Conservation (phyloP, 2,329 filamentous ascomycete genomes). For the Colletotrichum sp. region DNA sequence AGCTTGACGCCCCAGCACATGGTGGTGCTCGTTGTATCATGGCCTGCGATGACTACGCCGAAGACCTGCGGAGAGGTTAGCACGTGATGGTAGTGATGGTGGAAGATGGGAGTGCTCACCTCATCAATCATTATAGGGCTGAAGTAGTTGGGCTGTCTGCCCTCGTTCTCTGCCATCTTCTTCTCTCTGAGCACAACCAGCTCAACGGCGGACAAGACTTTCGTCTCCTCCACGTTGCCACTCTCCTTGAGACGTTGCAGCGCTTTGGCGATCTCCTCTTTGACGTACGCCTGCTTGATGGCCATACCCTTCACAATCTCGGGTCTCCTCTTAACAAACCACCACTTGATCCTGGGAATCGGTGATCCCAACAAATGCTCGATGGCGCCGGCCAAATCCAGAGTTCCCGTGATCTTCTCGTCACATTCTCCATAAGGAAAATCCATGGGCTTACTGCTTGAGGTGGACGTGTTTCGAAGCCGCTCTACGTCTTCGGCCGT, state of each 20-base stretch:
- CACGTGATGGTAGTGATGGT: neutral
- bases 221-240: conserved; percentile 2
- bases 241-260: neutral
- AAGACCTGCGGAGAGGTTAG: conserved; percentile 19
- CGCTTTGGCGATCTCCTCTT: conserved; percentile 8
- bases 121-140: conserved; percentile 9
- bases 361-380: conserved; percentile 3
- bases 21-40: conserved; percentile 32
- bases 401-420: conserved; percentile 11
- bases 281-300: neutral
- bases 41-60: conserved; percentile 33
- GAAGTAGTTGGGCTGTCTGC: conserved; percentile 13
- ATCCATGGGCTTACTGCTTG: neutral
- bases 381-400: neutral
- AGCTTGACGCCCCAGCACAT: conserved; percentile 32
- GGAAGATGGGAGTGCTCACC: neutral
- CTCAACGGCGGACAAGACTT: conserved; percentile 14
- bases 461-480: neutral
- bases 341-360: conserved; percentile 9
- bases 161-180: conserved; percentile 15
- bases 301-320: neutral
- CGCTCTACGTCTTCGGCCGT: neutral
- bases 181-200: conserved; percentile 16
- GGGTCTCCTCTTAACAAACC: neutral
- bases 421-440: conserved; percentile 2